Base-by-base conservation (phyloP, 2,329 filamentous ascomycete species). In the Venturia aucupariae region DNA sequence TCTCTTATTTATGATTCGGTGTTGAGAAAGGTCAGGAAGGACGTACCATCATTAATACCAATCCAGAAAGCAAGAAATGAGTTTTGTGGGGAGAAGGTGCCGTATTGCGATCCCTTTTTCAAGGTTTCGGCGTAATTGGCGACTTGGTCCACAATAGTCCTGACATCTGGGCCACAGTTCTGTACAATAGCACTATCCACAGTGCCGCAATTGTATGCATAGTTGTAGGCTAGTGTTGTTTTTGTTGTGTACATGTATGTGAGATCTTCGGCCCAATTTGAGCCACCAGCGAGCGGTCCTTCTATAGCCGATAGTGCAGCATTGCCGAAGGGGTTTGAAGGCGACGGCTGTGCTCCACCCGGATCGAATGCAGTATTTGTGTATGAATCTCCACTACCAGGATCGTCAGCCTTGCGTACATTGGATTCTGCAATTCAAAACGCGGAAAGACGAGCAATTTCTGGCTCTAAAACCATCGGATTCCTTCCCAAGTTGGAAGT, bases 301-400 rank as follows among this genome's bases (percentile, higher is more conserved):
- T 57, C 51, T 2, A 11, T 10, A 35, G 15, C 15, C 13, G 27
- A n/a, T 7, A 57, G 51, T 11, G 27, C 51, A n/a, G 32, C 6
- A 10, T 57, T 57, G 30, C 51, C 51, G 51, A 57, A 35, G 7
- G 51, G 51, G 19, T 57, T 35, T 5, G 51, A 57, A 7, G 51
- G 51, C 11, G 51, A 57, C 15, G 51, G 51, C 30, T 32, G 51
- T 17, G 51, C 51, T 35, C 30, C 51, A 8, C 19, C 11, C 30
- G 51, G 51, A n/a, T 57, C 51, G 51, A 57, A 57, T 19, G 51
- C 51, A 35, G 30, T 57, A 35, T 57, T 57, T 57, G 51, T 57
- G 11, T 57, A 57, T 11, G 51, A 57, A 17, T 57, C 51, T 57
- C 51, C 51, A 11, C 51, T 57, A 22, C 10, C 27, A 27, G 11